Evolutionary conservation across 208 protist genomes (phyloP), one percentile per base, ranked within the genome.

Genomic region (Vickermania spadyakhi): DNA sequence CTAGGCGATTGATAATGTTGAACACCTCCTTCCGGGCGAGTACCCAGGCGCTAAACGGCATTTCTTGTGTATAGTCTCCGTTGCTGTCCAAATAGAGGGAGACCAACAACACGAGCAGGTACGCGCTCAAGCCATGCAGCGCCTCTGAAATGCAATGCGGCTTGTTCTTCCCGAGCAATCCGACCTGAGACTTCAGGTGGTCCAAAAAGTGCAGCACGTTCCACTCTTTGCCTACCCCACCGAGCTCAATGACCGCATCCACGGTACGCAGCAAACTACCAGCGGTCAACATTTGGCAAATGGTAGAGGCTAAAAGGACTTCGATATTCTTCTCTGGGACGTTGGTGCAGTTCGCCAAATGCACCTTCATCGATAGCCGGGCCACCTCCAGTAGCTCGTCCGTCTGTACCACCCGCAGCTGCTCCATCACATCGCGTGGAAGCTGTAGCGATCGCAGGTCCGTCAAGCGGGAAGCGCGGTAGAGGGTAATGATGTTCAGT

Each of bases 241-340:
- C 75, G 30, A 94, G 70, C 1, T 61, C 21, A 42, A 91, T 82
- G 18, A 72, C 79, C n/a, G 81, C 76, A 36, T 84, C 73, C 2
- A 89, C 81, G 13, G 84, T 84, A 45, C 72, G 71, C 29, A 94
- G 62, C 30, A 94, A 61, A 1, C 75, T 84, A 51, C 87, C 87
- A 4, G 84, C 75, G 18, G 79, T 86, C 28, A 94, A 76, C 81
- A 94, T 94, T 68, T 94, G 87, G 65, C 81, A 87, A 28, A 94
- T 91, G 30, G 79, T 89, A 2, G 79, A 89, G 23, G 87, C 87
- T 13, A 91, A 59, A 2, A 80, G 81, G 29, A 89, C 60, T 68
- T 91, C 87, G 1, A 89, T 69, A 42, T 70, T 64, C 36, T 74
- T 66, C 30, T 75, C 72, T 18, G 87, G 83, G 26, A 84, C 49